Base-by-base conservation (phyloP, 768 basidiomycete species). In the Kwoniella botswanensis region DNA sequence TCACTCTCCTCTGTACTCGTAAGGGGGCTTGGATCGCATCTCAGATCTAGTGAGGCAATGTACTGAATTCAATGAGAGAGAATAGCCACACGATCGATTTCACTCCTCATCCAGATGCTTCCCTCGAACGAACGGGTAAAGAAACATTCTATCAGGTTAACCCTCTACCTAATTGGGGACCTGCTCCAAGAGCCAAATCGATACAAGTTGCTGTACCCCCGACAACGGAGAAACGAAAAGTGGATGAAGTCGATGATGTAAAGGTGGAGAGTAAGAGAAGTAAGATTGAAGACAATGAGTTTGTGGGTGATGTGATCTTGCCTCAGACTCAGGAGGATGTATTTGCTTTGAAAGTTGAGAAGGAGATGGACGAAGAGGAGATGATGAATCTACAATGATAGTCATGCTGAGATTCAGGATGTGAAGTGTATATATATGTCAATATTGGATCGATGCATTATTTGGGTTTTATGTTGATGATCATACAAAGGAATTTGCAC, bases 111-210 rank as follows among this genome's bases (percentile, higher is more conserved):
- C 89, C 91, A 0, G 85, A 88, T 4, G 88, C 89, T 0, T 86
- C 62, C n/a, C 65, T 71, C 29, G 79, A 78, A 18, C 63, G 66
- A 61, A 64, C 53, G 63, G 74, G 71, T 24, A 80, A 82, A 52
- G 68, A 76, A 17, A 78, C 79, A 0, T 72, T 76, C 42, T 82
- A 82, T 60, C 83, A 96, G 82, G 88, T 89, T 71, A 98, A 97
- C 79, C 97, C 96, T 4, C 87, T 89, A n/a, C 87, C 89, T 2
- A 87, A 97, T 81, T 99, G 97, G 97, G 96, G 96, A 0, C 97
- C 96, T 0, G 92, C 88, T 21, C 65, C 80, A 0, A 72, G 82
- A 54, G 83, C 84, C 0, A 82, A 81, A 50, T 78, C 71, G 21
- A 70, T 63, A 15, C 61, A 72, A 22, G 62, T 68, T 10, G 46